Evolutionary conservation across 2,329 filamentous ascomycete genomes (phyloP).

Genomic region (Dactylonectria macrodidyma): DNA sequence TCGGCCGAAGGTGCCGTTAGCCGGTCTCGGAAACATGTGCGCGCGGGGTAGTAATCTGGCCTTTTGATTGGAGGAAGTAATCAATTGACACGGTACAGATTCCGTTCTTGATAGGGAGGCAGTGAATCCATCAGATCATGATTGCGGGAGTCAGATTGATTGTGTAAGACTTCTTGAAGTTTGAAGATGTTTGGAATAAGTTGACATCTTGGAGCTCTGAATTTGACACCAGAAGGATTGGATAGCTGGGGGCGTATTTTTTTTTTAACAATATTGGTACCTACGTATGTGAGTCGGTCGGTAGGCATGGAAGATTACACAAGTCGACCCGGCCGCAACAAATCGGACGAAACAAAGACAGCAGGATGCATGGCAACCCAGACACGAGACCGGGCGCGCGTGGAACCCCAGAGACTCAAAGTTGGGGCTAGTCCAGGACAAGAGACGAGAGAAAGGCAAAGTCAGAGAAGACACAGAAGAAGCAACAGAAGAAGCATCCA

Average conservation of each 20-base stretch:
- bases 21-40: slow-evolving; percentile 48
- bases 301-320: background rate
- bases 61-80: slow-evolving; percentile 39
- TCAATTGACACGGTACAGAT: slow-evolving; percentile 9
- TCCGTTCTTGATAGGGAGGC: slow-evolving; percentile 1
- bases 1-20: slow-evolving; percentile 45
- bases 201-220: too few relatives aligned
- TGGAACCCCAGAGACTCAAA: slow-evolving; percentile 5
- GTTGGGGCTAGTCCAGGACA: slow-evolving; percentile 34
- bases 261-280: too few relatives aligned
- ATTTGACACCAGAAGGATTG: background rate
- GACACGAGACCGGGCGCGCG: slow-evolving; percentile 2
- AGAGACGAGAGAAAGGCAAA: slow-evolving; percentile 25
- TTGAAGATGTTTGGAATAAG: background rate
- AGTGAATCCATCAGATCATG: too few relatives aligned
- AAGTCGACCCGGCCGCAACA: background rate
- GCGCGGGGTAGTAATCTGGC: slow-evolving; percentile 43
- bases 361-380: slow-evolving; percentile 14
- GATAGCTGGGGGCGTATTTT: background rate
- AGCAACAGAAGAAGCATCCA: slow-evolving; percentile 26
- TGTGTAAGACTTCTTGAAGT: background rate
- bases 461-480: slow-evolving; percentile 21
- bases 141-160: too few relatives aligned
- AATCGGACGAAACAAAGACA: background rate
- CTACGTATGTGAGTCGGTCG: too few relatives aligned